These are phyloP conservation scores for Linnemannia exigua DNA, from an alignment of 192 early-diverging fungal species.

Conservation along the genomic window DNA sequence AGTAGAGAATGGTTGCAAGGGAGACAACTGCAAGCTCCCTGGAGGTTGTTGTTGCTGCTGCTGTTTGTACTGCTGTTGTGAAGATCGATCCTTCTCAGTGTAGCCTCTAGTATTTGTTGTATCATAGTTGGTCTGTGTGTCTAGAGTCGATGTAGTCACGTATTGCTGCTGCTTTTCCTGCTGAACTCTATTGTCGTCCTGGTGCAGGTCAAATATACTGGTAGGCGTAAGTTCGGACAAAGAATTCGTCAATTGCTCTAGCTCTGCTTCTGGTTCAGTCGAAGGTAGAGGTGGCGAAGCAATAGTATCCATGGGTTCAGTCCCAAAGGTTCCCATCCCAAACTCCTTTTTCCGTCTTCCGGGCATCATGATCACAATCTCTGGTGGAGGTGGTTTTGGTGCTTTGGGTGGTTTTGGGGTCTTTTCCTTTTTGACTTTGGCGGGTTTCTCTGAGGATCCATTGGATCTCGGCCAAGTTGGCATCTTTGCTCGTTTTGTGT, in stretches of 20 bases:
- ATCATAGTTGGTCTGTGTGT: background rate
- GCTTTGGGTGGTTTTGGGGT: constrained; percentile 18
- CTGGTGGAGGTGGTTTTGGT: constrained; percentile 22
- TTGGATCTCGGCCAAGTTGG: constrained; percentile 32
- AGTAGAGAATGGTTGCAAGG: constrained; percentile 3
- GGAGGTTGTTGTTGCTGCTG: constrained; percentile 8
- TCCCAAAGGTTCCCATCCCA: constrained; percentile 42
- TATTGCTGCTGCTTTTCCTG: background rate
- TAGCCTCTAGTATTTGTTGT: background rate
- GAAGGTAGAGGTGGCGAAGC: background rate
- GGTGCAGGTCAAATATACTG: background rate
- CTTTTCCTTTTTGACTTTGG: constrained; percentile 17
- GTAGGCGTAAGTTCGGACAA: background rate
- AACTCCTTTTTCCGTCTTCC: constrained; percentile 26
- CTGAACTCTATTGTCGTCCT: background rate
- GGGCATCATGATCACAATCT: constrained; percentile 40
- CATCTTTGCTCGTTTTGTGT: constrained; percentile 9
- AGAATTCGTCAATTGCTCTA: background rate
- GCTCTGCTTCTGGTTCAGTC: background rate
- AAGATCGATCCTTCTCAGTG: too few relatives aligned
- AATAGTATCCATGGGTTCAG: constrained; percentile 11
- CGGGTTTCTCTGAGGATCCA: constrained; percentile 3
- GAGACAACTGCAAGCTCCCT: background rate
- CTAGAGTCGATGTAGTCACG: background rate
- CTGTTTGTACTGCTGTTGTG: background rate